Conservation (phyloP, 768 basidiomycete species). For the Cyathus striatus region DNA sequence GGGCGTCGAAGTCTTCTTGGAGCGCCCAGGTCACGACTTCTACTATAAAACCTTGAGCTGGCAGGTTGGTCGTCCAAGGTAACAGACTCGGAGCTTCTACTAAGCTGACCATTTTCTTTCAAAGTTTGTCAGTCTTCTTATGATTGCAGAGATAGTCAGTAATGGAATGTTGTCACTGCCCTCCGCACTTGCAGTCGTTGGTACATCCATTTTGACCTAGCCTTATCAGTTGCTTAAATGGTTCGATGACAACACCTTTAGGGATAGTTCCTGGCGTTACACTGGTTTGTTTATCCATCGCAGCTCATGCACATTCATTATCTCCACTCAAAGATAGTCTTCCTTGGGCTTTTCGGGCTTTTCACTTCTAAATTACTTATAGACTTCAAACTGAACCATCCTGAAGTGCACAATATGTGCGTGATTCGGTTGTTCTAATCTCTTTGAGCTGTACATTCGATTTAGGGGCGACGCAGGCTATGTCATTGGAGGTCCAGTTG, state of each 20-base stretch:
- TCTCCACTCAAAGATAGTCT: conserved; percentile 27
- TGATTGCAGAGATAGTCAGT: conserved; percentile 55
- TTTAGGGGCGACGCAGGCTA: conserved; percentile 45
- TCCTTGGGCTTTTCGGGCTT: conserved; percentile 44
- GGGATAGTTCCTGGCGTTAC: no score
- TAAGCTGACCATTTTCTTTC: background rate
- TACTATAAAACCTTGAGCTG: conserved; percentile 50
- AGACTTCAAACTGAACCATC: conserved; percentile 54
- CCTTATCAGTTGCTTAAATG: no score
- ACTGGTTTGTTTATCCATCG: no score
- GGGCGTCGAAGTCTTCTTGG: conserved; percentile 36
- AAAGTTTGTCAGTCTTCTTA: conserved; percentile 43
- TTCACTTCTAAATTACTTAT: conserved; percentile 49
- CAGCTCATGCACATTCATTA: no score
- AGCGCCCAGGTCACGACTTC: conserved; percentile 38
- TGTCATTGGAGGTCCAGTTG: conserved; percentile 41
- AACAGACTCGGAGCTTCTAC: background rate
- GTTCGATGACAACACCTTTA: no score
- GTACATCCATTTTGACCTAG: no score
- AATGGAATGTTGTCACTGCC: conserved; percentile 54
- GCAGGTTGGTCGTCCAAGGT: conserved; percentile 35
- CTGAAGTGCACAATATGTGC: conserved; percentile 48
- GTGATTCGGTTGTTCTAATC: conserved; percentile 1
- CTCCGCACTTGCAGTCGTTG: conserved; percentile 45
- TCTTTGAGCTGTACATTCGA: background rate